Percentiles rank a stretch among this genome's conserved stretches.
These are phyloP conservation scores for Solanum medicagineum DNA, from an alignment of 257 asterid species.

Conservation along the genomic window DNA sequence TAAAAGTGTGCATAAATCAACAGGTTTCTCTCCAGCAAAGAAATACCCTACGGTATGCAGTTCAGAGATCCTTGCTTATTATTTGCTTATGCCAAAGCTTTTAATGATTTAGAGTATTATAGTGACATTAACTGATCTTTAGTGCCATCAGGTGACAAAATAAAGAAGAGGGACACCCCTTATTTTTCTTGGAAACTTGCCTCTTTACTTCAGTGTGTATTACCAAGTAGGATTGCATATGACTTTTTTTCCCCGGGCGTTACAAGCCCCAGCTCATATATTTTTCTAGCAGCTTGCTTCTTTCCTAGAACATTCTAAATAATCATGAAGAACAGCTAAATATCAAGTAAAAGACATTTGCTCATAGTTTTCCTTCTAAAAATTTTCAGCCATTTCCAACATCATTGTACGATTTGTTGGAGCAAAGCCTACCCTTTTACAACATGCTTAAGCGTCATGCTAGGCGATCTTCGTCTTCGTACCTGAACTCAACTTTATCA, in stretches of 20 bases:
- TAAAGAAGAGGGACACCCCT: not conserved
- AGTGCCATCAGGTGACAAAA: not conserved
- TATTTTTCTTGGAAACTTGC: not conserved
- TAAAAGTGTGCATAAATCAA: slow-evolving; percentile 42
- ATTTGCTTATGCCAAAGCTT: not conserved
- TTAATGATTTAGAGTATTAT: not conserved
- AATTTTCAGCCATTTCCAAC: slow-evolving; percentile 64
- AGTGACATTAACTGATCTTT: not conserved
- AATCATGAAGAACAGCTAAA: not conserved
- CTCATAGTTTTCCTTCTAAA: not conserved
- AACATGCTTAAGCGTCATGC: slow-evolving; percentile 47
- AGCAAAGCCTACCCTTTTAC: slow-evolving; percentile 75
- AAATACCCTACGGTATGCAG: slow-evolving; percentile 47
- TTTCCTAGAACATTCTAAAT: not conserved
- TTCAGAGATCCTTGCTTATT: not conserved
- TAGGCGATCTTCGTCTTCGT: slow-evolving; percentile 11
- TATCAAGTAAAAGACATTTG: not conserved
- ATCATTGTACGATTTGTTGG: slow-evolving; percentile 60
- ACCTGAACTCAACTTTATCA: slow-evolving; percentile 10
- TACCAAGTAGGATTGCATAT: not conserved
- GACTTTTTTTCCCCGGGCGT: not conserved
- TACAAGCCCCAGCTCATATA: not conserved
- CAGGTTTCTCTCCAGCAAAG: slow-evolving; percentile 38
- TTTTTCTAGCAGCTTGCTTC: not conserved
- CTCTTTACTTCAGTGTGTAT: not conserved